Conservation (phyloP, 495 filamentous ascomycete genomes). For the Hypomontagnella monticulosa region DNA sequence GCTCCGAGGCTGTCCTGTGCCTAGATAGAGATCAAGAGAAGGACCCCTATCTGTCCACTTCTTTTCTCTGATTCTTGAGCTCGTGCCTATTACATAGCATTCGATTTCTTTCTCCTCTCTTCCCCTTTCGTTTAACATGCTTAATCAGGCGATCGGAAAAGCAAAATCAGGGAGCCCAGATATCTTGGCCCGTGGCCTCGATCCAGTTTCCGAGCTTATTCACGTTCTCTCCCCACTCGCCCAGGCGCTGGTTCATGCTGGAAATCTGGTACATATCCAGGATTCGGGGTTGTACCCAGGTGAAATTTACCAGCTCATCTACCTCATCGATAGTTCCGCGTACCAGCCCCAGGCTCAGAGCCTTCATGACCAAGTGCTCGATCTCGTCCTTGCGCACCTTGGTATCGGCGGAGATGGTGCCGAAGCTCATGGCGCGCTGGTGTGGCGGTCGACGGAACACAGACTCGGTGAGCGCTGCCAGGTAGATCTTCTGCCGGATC, state of each 20-base stretch:
- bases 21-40: neutral
- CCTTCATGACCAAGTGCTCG: slow-evolving; percentile 99
- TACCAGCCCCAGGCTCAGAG: slow-evolving; percentile 88
- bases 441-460: slow-evolving; percentile 96
- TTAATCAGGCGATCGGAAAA: neutral
- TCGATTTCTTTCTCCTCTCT: slow-evolving; percentile 1
- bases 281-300: slow-evolving; percentile 99
- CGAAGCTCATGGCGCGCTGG: slow-evolving; percentile 91
- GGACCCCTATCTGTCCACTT: neutral
- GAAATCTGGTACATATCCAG: slow-evolving; percentile 96
- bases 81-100: slow-evolving; percentile 13
- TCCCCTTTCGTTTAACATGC: neutral
- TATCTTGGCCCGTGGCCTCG: slow-evolving; percentile 85
- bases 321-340: slow-evolving; percentile 97
- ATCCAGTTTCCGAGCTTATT: slow-evolving; percentile 96
- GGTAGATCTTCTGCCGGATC: slow-evolving; percentile 96
- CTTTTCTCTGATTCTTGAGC: slow-evolving; percentile 3
- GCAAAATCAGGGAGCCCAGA: slow-evolving; percentile 78
- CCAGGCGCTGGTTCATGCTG: slow-evolving; percentile 85
- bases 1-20: slow-evolving; percentile 1
- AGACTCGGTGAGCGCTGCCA: slow-evolving; percentile 92
- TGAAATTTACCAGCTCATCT: slow-evolving; percentile 89
- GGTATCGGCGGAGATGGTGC: slow-evolving; percentile 86
- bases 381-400: slow-evolving; percentile 91
- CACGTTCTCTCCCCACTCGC: slow-evolving; percentile 95